Conservation (phyloP, 495 filamentous ascomycete genomes). For the Terfezia claveryi region DNA sequence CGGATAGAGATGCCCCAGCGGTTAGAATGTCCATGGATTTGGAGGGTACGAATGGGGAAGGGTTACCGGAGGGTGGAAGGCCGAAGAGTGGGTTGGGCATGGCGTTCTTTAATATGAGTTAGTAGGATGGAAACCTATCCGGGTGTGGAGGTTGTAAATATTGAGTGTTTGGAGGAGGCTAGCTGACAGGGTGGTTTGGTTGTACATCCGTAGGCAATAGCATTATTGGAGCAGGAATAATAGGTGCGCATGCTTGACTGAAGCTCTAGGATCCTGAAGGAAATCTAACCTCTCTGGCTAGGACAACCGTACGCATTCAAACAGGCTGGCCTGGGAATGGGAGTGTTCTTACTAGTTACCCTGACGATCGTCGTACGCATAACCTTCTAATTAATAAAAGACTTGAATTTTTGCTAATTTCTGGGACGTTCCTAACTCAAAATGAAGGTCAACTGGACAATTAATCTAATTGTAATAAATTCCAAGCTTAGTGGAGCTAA, state of each 20-base stretch:
- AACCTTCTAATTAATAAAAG: not conserved
- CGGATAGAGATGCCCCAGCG: slow-evolving; percentile 67
- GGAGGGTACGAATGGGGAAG: slow-evolving; percentile 14
- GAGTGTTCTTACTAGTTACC: slow-evolving; percentile 50
- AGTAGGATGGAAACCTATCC: not conserved
- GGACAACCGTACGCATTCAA: slow-evolving; percentile 83
- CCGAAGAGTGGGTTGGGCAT: slow-evolving; percentile 44
- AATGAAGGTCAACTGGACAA: slow-evolving; percentile 68
- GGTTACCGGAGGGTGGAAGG: slow-evolving; percentile 21
- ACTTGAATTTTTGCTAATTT: not conserved
- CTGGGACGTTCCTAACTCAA: not conserved
- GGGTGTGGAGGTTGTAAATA: not conserved
- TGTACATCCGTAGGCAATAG: slow-evolving; percentile 40
- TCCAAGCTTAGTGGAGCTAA: slow-evolving; percentile 79
- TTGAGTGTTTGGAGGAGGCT: not conserved
- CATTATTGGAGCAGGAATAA: slow-evolving; percentile 95
- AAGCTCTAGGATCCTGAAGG: not conserved
- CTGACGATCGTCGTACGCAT: slow-evolving; percentile 47
- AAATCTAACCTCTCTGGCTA: slow-evolving; percentile 1
- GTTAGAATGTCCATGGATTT: slow-evolving; percentile 46
- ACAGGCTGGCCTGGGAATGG: slow-evolving; percentile 66
- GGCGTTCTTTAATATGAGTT: slow-evolving; percentile 84
- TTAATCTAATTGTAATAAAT: slow-evolving; percentile 86
- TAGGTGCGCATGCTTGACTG: slow-evolving; percentile 27
- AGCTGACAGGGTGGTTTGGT: not conserved